Percentiles rank a stretch among this genome's conserved stretches.
Evolutionary conservation across 164 flowering plant species (phyloP).

Genomic region (Chloranthus sessilifolius): DNA sequence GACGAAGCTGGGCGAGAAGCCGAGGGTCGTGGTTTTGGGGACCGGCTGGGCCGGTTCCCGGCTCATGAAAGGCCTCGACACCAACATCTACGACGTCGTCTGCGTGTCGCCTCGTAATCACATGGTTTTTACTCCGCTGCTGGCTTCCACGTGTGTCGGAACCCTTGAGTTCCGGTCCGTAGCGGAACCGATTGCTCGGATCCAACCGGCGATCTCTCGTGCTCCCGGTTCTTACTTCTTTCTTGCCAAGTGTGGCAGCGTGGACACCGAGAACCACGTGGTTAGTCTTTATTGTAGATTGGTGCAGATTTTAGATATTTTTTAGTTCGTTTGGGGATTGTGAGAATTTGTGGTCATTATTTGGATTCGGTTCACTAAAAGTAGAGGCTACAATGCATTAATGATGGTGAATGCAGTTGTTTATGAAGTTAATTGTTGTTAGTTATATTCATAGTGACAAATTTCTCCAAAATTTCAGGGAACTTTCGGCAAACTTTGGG

Average conservation of each 20-base stretch:
- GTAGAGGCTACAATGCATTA: too few species aligned
- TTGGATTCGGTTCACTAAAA: too few species aligned
- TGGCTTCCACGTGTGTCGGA: conserved; percentile 98
- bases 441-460: too few species aligned
- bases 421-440: too few species aligned
- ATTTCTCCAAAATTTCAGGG: too few species aligned
- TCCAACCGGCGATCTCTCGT: conserved; percentile 81
- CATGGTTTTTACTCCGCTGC: conserved; percentile 94
- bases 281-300: conserved; percentile 14
- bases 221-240: conserved; percentile 83
- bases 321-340: too few species aligned
- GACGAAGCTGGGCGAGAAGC: conserved; percentile 68
- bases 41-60: conserved; percentile 97
- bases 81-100: conserved; percentile 70
- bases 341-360: too few species aligned
- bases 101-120: conserved; percentile 94
- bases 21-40: conserved; percentile 87
- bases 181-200: conserved; percentile 88
- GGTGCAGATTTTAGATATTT: too few species aligned
- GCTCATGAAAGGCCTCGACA: conserved; percentile 76
- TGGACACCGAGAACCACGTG: conserved; percentile 58
- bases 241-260: conserved; percentile 56
- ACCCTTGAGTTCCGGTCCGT: conserved; percentile 96
- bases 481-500: too few species aligned
- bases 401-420: too few species aligned